phyloP scores from a whole-genome alignment of 148 eudicot species.

The Camellia lanceoleosa region DNA sequence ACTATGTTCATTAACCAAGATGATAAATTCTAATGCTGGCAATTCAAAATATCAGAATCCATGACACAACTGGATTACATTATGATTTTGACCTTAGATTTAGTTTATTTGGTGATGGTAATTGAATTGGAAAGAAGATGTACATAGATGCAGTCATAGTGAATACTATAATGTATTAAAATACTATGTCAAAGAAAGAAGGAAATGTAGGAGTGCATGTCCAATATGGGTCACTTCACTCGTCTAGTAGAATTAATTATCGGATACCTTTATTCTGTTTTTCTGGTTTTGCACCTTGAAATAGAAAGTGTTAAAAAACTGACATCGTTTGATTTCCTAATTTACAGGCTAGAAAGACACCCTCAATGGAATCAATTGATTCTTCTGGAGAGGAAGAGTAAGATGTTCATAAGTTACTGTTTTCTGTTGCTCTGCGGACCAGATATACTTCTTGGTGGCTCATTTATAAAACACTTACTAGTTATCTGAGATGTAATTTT shows the following conservation, averaged over 20 bases:
- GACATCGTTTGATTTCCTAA: background rate
- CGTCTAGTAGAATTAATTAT: background rate
- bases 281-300: slow-evolving; percentile 12
- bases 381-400: slow-evolving; percentile 99
- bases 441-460: slow-evolving; percentile 1
- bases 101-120: background rate
- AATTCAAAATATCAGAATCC: background rate
- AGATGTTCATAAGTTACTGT: slow-evolving; percentile 28
- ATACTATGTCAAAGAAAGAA: background rate
- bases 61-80: slow-evolving; percentile 3
- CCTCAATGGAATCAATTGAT: slow-evolving; percentile 88
- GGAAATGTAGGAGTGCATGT: background rate
- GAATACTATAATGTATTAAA: background rate
- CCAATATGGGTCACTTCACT: background rate
- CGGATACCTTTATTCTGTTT: background rate
- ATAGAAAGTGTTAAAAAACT: background rate
- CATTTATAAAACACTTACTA: background rate
- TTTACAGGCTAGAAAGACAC: slow-evolving; percentile 69
- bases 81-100: background rate
- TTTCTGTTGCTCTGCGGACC: background rate
- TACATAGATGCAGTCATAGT: background rate
- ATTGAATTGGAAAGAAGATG: background rate
- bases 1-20: too few relatives aligned
- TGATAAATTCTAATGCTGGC: too few relatives aligned
- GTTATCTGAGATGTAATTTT: background rate